phyloP scores from a whole-genome alignment of 768 basidiomycete species.

The Rhodosporidiobolus odoratus region DNA sequence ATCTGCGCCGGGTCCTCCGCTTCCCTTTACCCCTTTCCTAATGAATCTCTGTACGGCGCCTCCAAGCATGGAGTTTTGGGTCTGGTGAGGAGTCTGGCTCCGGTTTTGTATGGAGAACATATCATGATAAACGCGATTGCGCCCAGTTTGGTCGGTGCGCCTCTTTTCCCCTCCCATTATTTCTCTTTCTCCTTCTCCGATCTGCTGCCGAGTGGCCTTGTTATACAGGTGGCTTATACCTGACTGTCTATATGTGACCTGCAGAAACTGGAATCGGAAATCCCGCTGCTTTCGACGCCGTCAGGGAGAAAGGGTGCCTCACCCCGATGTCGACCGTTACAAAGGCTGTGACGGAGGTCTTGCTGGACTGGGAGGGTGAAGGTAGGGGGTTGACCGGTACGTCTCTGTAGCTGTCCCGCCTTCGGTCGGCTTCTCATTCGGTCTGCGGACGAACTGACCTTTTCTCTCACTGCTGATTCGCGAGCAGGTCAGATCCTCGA shows the following conservation, averaged over 20 bases:
- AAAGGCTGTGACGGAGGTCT: background rate
- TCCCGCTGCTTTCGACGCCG: background rate
- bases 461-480: background rate
- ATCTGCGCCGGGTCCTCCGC: background rate
- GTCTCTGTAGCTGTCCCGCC: background rate
- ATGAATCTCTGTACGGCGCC: conserved; percentile 6
- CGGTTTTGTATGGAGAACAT: background rate
- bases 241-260: too few species aligned
- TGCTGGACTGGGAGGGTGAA: background rate
- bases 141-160: conserved; percentile 2
- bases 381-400: background rate
- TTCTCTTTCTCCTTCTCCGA: background rate
- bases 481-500: conserved; percentile 9
- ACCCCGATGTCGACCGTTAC: conserved; percentile 1
- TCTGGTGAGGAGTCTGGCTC: background rate
- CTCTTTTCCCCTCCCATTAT: too few species aligned
- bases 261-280: conserved; percentile 9
- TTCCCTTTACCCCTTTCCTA: conserved; percentile 4
- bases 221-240: too few species aligned
- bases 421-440: background rate
- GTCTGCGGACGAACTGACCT: background rate
- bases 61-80: conserved; percentile 9
- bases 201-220: too few species aligned
- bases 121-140: conserved; percentile 5
- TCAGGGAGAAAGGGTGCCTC: background rate